Evolutionary conservation across 1,139 yeast species (phyloP), one percentile per base, ranked within the genome.

Genomic region (Candida gigantensis): DNA sequence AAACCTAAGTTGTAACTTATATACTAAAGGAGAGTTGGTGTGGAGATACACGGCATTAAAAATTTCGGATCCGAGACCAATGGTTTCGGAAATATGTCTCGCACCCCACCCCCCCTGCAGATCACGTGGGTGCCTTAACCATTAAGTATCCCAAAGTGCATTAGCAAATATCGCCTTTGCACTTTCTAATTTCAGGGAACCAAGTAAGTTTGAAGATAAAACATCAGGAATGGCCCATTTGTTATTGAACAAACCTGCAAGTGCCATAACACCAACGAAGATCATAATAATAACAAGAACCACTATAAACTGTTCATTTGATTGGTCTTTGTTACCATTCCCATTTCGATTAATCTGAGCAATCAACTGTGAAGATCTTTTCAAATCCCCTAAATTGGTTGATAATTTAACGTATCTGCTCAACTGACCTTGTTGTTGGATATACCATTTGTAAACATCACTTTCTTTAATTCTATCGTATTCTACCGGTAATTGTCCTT

Each of bases 401-500:
- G 24, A 20, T 9, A 17, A 21, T 16, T 15, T 11, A 8, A 8
- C 21, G 11, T 30, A 15, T 11, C 18, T n/a, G 8, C 11, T 17
- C 16, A 23, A n/a, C 6, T 16, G 12, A 11, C 16, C 20, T 3
- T 16, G 15, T 23, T 17, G 4, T 11, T 14, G n/a, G n/a, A n/a
- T 18, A 18, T 18, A 23, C 33, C 33, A 30, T 16, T 30, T 12
- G 6, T 24, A 15, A 7, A 30, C 9, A 2, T 30, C 33, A 10
- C 16, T 16, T 4, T 30, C 33, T 11, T n/a, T 30, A 11, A 30
- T 24, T 24, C 28, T 16, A 16, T 30, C 33, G 18, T 16, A 30
- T 30, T 30, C 16, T 7, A 30, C 33, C 6, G 33, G 33, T 12
- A 30, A 17, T 17, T 30, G 16, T 13, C 19, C 19, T 18, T 30